A percentile compares a stretch with the other conserved stretches of the same genome.
Conservation (phyloP, 495 filamentous ascomycete genomes). For the Tuber brumale region DNA sequence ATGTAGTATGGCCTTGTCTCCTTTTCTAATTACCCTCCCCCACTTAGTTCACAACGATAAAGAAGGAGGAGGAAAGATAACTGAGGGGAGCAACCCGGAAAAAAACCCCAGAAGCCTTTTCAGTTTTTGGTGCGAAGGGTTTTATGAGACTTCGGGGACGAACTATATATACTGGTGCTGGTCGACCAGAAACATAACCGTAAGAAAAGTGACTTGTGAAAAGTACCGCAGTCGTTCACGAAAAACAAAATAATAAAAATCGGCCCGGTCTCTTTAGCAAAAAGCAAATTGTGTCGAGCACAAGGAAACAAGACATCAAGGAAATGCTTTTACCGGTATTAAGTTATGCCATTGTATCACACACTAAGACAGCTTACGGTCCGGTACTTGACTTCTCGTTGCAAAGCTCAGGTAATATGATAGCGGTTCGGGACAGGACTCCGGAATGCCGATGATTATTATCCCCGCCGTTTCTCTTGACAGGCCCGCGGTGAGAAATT, state of each 20-base stretch:
- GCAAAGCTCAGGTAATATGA: background rate
- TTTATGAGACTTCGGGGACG: background rate
- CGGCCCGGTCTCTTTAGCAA: background rate
- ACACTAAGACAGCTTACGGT: background rate
- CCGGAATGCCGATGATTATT: background rate
- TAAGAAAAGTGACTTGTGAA: background rate
- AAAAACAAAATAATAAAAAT: background rate
- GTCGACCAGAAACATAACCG: background rate
- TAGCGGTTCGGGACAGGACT: background rate
- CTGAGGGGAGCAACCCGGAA: background rate
- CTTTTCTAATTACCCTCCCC: background rate
- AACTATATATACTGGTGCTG: background rate
- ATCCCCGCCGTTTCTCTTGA: background rate
- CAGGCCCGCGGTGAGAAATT: background rate
- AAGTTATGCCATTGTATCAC: background rate
- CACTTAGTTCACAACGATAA: background rate
- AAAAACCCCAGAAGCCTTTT: background rate
- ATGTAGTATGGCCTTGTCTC: background rate
- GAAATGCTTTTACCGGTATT: background rate
- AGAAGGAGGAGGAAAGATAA: background rate
- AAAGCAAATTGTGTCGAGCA: background rate
- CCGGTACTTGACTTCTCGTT: background rate
- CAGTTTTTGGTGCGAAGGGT: background rate
- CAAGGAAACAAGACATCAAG: background rate
- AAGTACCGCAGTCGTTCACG: background rate